A percentile compares a stretch with the other conserved stretches of the same genome.
Conservation (phyloP, 306 rosid genomes). For the Cucurbita moschata region DNA sequence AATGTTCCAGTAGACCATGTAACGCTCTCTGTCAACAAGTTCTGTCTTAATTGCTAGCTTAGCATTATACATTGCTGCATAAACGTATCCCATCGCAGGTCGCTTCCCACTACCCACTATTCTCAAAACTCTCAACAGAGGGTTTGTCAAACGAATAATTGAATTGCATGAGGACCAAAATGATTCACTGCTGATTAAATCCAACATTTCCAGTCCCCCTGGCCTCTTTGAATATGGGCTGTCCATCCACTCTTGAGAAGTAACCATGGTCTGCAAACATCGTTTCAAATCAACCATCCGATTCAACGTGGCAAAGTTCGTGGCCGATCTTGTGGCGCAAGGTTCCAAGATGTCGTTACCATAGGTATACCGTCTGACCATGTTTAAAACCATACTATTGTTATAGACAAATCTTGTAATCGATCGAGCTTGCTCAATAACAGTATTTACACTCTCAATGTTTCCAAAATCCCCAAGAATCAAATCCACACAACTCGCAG, state of each 20-base stretch:
- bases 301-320: constrained; percentile 58
- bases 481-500: constrained; percentile 42
- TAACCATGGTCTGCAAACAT: constrained; percentile 66
- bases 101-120: constrained; percentile 52
- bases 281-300: constrained; percentile 71
- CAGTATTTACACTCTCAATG: constrained; percentile 50
- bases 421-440: constrained; percentile 65
- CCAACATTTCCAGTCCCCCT: constrained; percentile 72
- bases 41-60: constrained; percentile 73
- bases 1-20: constrained; percentile 72
- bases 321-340: constrained; percentile 34
- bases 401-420: constrained; percentile 74
- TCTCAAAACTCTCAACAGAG: constrained; percentile 59
- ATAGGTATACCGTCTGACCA: constrained; percentile 59
- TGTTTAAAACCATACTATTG: constrained; percentile 47
- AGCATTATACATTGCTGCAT: constrained; percentile 68
- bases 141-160: constrained; percentile 48
- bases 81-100: constrained; percentile 77
- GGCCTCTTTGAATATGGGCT: constrained; percentile 62
- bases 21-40: constrained; percentile 58
- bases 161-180: constrained; percentile 80
- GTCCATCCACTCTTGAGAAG: constrained; percentile 88
- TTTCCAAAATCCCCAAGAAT: constrained; percentile 68
- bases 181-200: constrained; percentile 44
- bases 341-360: constrained; percentile 73